A percentile compares a stretch with the other conserved stretches of the same genome.
Conservation (phyloP, 2,329 filamentous ascomycete genomes). For the Penicillium italicum region DNA sequence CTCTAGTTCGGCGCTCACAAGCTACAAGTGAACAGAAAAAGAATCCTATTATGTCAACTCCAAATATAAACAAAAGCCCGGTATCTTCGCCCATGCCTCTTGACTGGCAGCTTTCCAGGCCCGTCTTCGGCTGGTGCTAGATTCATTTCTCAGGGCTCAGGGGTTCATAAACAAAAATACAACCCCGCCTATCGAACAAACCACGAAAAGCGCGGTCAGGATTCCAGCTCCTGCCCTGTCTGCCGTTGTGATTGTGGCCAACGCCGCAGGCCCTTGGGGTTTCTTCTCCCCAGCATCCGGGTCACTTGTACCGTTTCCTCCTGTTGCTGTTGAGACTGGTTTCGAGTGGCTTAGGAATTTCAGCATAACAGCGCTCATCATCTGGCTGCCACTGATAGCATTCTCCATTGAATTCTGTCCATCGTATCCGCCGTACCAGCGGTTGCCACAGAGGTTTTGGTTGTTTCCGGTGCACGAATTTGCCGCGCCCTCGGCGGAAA, state of each 20-base stretch:
- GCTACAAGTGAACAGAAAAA: background rate
- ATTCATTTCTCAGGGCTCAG: no score
- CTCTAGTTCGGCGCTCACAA: background rate
- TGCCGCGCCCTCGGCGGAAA: slow-evolving; percentile 57
- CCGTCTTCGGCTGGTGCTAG: no score
- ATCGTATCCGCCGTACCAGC: slow-evolving; percentile 57
- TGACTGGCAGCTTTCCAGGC: no score
- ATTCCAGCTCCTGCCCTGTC: slow-evolving; percentile 4
- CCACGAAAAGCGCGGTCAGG: background rate
- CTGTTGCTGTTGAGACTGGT: slow-evolving; percentile 1
- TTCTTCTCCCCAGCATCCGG: background rate
- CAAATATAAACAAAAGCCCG: background rate
- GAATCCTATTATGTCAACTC: background rate
- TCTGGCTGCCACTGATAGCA: slow-evolving; percentile 64
- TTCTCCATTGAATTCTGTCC: slow-evolving; percentile 61
- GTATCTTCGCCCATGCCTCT: background rate
- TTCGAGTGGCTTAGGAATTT: background rate
- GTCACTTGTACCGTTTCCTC: background rate
- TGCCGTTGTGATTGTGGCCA: background rate
- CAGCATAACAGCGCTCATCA: slow-evolving; percentile 39
- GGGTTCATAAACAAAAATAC: background rate
- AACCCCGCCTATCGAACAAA: background rate
- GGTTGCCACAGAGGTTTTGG: slow-evolving; percentile 60
- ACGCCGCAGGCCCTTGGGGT: background rate
- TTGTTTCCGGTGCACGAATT: slow-evolving; percentile 57